Percentiles rank a stretch among this genome's conserved stretches.
These are phyloP conservation scores for Nakazawaea wyomingensis DNA, from an alignment of 805 yeast species.

Conservation along the genomic window DNA sequence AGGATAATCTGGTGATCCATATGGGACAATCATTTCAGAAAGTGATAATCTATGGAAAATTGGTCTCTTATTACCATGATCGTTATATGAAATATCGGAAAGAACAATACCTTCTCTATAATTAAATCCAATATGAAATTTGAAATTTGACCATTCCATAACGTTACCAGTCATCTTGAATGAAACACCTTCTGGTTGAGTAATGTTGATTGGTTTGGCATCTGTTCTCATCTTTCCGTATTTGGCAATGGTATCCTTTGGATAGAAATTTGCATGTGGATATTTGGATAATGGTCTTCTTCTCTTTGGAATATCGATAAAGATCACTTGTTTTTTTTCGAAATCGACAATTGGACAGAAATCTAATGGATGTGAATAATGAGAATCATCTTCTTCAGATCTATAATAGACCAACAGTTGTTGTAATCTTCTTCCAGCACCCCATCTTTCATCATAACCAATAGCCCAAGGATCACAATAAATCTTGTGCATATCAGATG, in stretches of 20 bases:
- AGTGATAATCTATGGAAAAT: conserved; percentile 62
- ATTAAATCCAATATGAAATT: conserved; percentile 65
- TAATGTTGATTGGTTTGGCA: conserved; percentile 50
- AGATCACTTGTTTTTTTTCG: conserved; percentile 50
- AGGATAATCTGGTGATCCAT: conserved; percentile 61
- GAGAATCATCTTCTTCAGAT: conserved; percentile 54
- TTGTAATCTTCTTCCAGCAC: conserved; percentile 54
- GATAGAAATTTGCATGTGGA: conserved; percentile 56
- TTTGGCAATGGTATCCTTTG: conserved; percentile 46
- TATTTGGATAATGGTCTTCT: conserved; percentile 57
- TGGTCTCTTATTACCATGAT: conserved; percentile 56
- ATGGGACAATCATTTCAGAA: conserved; percentile 69
- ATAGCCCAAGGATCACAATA: conserved; percentile 71
- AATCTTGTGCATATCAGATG: conserved; percentile 39
- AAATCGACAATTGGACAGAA: conserved; percentile 67
- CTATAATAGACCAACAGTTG: conserved; percentile 66
- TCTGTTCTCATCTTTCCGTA: conserved; percentile 51
- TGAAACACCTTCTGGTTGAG: conserved; percentile 68
- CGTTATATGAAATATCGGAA: conserved; percentile 57
- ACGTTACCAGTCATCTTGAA: conserved; percentile 53
- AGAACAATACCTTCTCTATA: conserved; percentile 68
- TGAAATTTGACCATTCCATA: conserved; percentile 63
- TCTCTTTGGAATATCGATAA: conserved; percentile 57
- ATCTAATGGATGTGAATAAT: conserved; percentile 54
- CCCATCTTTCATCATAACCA: conserved; percentile 69